Percentiles rank a stretch among this genome's conserved stretches.
These are phyloP conservation scores for Cyclotella cryptica DNA, from an alignment of 108 stramenopile species.

Conservation along the genomic window DNA sequence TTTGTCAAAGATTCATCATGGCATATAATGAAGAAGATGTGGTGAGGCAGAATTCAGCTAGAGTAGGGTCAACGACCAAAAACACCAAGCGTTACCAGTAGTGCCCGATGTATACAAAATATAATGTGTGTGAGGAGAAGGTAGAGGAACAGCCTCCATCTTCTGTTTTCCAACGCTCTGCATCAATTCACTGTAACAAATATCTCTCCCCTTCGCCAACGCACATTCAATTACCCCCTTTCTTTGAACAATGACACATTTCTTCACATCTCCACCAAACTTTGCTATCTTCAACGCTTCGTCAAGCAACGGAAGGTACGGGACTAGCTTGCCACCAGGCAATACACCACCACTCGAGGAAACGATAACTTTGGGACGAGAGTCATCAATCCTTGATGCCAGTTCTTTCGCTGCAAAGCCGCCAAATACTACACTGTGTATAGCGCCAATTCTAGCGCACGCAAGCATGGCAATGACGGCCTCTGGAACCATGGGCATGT, in stretches of 20 bases:
- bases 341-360: conserved; percentile 65
- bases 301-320: conserved; percentile 72
- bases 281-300: conserved; percentile 46
- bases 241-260: no score
- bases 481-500: conserved; percentile 90
- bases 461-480: conserved; percentile 82
- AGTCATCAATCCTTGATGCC: conserved; percentile 71
- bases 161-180: conserved; percentile 57
- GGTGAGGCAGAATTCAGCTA: no score
- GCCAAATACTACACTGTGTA: conserved; percentile 89
- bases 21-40: no score
- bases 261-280: no score
- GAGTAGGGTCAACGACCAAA: no score
- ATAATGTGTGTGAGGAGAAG: conserved; percentile 43
- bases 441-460: conserved; percentile 80
- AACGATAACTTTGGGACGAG: conserved; percentile 74
- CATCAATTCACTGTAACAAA: conserved; percentile 24
- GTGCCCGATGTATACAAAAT: conserved; percentile 80
- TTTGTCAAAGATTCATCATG: no score
- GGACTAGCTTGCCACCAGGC: conserved; percentile 56
- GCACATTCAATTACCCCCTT: no score
- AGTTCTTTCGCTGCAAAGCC: conserved; percentile 84
- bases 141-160: conserved; percentile 33
- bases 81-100: conserved; percentile 47
- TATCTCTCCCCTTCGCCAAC: conserved; percentile 35